Evolutionary conservation across 345 rosid species (phyloP).

Genomic region (Pugionium dolabratum): DNA sequence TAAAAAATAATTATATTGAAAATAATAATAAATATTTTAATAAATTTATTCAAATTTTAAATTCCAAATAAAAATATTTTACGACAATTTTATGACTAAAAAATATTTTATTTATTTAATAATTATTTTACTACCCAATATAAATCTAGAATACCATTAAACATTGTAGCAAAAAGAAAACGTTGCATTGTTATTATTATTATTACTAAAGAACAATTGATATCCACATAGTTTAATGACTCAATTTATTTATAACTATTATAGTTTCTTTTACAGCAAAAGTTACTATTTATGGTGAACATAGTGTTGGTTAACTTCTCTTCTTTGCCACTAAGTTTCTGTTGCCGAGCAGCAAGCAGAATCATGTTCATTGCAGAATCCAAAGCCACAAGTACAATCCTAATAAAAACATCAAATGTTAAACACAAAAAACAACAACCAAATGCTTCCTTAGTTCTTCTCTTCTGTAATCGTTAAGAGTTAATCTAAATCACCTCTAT

Average conservation of each 20-base stretch:
- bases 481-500: no score
- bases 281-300: neutral
- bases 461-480: neutral
- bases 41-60: no score
- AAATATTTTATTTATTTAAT: no score
- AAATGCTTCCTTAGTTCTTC: slow-evolving; percentile 2
- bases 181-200: neutral
- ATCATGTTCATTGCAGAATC: slow-evolving; percentile 20
- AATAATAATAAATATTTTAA: no score
- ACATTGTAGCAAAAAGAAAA: no score
- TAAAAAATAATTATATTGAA: no score
- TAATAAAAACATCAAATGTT: slow-evolving; percentile 4
- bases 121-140: no score
- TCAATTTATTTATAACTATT: neutral
- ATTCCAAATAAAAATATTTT: no score
- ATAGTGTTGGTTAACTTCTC: slow-evolving; percentile 2
- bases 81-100: no score
- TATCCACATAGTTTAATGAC: neutral
- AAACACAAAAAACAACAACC: neutral
- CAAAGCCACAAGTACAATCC: neutral
- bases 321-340: neutral
- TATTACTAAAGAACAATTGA: neutral
- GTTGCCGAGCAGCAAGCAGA: neutral
- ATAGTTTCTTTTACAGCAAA: neutral
- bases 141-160: no score